These are phyloP conservation scores for Colletotrichum sp. DNA, from an alignment of 2,329 filamentous ascomycete species.

Conservation along the genomic window DNA sequence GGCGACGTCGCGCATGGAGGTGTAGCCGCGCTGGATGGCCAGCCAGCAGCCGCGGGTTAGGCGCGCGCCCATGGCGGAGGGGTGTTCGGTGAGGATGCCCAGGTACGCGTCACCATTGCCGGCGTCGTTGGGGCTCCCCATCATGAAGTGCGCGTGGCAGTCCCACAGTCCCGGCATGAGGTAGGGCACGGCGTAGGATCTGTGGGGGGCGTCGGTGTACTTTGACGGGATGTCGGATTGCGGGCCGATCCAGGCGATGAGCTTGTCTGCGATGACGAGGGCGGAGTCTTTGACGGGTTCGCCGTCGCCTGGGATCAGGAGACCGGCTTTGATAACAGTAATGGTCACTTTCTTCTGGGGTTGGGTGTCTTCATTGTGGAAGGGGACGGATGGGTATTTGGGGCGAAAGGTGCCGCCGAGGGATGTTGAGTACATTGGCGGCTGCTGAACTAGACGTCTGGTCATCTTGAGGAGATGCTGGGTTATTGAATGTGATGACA, in stretches of 20 bases:
- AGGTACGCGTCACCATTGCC: constrained; percentile 16
- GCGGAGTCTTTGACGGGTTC: constrained; percentile 42
- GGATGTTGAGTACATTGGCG: constrained; percentile 30
- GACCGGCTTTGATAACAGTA: constrained; percentile 30
- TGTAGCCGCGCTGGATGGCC: constrained; percentile 53
- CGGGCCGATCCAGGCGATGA: constrained; percentile 45
- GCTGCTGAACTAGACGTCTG: background rate
- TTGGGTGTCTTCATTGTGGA: background rate
- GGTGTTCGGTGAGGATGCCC: constrained; percentile 27
- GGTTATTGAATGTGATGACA: background rate
- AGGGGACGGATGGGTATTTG: background rate
- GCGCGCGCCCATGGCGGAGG: constrained; percentile 42
- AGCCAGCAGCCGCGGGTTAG: constrained; percentile 42
- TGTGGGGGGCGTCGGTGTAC: constrained; percentile 33
- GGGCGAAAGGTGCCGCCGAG: constrained; percentile 30
- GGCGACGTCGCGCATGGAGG: constrained; percentile 53
- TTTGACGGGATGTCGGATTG: constrained; percentile 29
- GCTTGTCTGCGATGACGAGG: constrained; percentile 40
- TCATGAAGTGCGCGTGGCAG: constrained; percentile 53
- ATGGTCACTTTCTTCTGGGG: constrained; percentile 29
- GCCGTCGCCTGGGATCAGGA: constrained; percentile 53
- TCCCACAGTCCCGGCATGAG: constrained; percentile 61
- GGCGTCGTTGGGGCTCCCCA: constrained; percentile 29
- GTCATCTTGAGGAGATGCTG: constrained; percentile 3
- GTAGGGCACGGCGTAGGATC: constrained; percentile 40